Evolutionary conservation across 2,329 filamentous ascomycete species (phyloP).

Genomic region (Penicillium verrucosum): DNA sequence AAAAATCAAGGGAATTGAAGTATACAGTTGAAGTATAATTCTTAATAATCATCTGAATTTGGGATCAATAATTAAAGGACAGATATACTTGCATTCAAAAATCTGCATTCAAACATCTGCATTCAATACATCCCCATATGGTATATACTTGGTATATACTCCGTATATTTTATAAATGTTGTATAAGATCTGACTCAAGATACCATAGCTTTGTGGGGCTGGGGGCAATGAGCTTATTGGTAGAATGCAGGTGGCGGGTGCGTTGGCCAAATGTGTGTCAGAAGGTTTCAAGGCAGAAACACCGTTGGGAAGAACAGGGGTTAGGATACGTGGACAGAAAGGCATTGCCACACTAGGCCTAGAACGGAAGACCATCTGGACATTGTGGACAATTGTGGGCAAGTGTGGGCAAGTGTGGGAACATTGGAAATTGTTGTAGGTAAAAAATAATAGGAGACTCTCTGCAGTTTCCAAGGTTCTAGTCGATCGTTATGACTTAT

Average conservation of each 20-base stretch:
- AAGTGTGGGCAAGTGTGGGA: background rate
- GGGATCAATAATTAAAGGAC: background rate
- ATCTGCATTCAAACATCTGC: background rate
- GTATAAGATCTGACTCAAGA: background rate
- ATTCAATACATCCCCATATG: background rate
- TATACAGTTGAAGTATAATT: too few species aligned
- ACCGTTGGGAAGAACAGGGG: slow-evolving; percentile 3
- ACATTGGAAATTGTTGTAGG: background rate
- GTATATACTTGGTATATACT: too few species aligned
- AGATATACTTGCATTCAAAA: background rate
- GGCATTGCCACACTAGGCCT: slow-evolving; percentile 7
- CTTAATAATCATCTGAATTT: background rate
- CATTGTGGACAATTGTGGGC: background rate
- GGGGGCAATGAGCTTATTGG: background rate
- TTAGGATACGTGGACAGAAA: slow-evolving; percentile 7
- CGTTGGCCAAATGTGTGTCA: slow-evolving; percentile 13
- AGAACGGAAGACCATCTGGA: background rate
- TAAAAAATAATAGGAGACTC: background rate
- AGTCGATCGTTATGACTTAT: slow-evolving; percentile 5
- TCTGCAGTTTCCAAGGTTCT: slow-evolving; percentile 1
- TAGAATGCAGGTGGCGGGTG: slow-evolving; percentile 2
- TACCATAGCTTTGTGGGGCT: slow-evolving; percentile 2
- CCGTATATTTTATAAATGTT: background rate
- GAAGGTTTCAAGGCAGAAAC: slow-evolving; percentile 9
- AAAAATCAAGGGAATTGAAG: background rate